Evolutionary conservation across 345 rosid genomes (phyloP).

Genomic region (Syzygium aqueum): DNA sequence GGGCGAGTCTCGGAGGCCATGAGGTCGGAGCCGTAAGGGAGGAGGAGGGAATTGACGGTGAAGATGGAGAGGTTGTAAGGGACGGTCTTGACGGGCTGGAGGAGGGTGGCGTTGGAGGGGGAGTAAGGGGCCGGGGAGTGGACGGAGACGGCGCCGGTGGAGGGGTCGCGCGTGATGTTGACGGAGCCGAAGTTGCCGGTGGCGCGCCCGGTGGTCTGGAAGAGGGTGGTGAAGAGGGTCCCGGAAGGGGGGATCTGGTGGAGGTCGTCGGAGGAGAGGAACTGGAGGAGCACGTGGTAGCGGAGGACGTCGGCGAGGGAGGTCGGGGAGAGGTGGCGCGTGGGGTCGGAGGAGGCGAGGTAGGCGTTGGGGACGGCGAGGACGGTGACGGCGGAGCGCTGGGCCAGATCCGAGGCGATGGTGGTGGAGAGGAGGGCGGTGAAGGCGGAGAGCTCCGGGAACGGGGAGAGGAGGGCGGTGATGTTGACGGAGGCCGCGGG

Average conservation of each 20-base stretch:
- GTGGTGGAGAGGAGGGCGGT: constrained; percentile 41
- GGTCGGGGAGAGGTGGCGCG: constrained; percentile 60
- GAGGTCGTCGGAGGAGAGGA: constrained; percentile 58
- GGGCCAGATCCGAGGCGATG: constrained; percentile 45
- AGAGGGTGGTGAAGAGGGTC: constrained; percentile 52
- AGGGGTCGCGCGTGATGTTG: constrained; percentile 54
- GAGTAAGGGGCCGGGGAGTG: constrained; percentile 42
- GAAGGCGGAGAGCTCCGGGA: constrained; percentile 14
- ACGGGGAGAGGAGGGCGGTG: constrained; percentile 23
- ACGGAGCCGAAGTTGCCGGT: constrained; percentile 59
- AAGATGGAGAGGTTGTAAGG: constrained; percentile 66
- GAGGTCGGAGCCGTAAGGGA: constrained; percentile 63
- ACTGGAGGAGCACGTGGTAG: constrained; percentile 75
- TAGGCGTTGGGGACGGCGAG: constrained; percentile 72
- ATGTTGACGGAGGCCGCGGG: constrained; percentile 40
- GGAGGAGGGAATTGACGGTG: constrained; percentile 48
- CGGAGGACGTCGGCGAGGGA: constrained; percentile 80
- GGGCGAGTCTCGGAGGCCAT: constrained; percentile 66
- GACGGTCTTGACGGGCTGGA: constrained; percentile 38
- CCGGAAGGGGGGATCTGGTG: constrained; percentile 50
- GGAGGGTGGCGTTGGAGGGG: constrained; percentile 47
- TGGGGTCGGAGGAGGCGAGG: constrained; percentile 40
- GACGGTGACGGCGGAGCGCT: constrained; percentile 61
- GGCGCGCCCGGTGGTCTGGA: constrained; percentile 73
- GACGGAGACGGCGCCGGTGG: constrained; percentile 33